These are phyloP conservation scores for Globisporangium acanthophoron DNA, from an alignment of 352 stramenopile genomes.

Conservation along the genomic window DNA sequence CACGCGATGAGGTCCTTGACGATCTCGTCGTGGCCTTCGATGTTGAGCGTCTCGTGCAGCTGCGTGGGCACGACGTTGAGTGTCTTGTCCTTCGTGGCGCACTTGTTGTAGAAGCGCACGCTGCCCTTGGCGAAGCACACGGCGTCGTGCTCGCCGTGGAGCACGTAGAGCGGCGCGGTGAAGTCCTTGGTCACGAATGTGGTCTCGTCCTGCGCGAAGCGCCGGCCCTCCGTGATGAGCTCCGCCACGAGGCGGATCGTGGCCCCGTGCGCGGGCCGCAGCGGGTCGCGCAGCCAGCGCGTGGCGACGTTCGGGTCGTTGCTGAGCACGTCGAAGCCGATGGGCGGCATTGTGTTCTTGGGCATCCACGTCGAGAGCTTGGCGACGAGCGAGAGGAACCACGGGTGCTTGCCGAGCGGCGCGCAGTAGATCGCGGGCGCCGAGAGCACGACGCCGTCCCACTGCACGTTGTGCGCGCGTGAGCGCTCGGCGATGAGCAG, in stretches of 20 bases:
- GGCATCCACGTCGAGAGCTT: slow-evolving; percentile 26
- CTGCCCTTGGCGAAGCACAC: slow-evolving; percentile 28
- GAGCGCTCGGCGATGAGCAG: slow-evolving; percentile 25
- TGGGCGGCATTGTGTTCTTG: slow-evolving; percentile 22
- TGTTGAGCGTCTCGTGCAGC: slow-evolving; percentile 40
- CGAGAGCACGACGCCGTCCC: slow-evolving; percentile 40
- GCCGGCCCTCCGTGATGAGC: slow-evolving; percentile 21
- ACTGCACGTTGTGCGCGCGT: slow-evolving; percentile 16
- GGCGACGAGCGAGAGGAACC: slow-evolving; percentile 13
- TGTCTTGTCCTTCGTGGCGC: slow-evolving; percentile 37
- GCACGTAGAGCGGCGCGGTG: slow-evolving; percentile 25
- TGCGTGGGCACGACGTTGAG: slow-evolving; percentile 29
- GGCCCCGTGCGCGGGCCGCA: slow-evolving; percentile 25
- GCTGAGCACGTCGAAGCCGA: slow-evolving; percentile 24
- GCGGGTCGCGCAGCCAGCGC: slow-evolving; percentile 26
- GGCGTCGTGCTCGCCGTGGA: slow-evolving; percentile 33
- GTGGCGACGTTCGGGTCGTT: slow-evolving; percentile 24
- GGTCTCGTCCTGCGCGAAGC: slow-evolving; percentile 16
- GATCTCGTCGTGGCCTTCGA: slow-evolving; percentile 25
- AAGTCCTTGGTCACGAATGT: slow-evolving; percentile 22
- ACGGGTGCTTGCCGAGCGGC: slow-evolving; percentile 14
- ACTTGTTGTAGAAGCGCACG: slow-evolving; percentile 28
- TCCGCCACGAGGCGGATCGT: slow-evolving; percentile 18
- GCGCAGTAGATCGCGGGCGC: slow-evolving; percentile 27
- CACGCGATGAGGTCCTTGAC: slow-evolving; percentile 26